Conservation (phyloP, 2,329 filamentous ascomycete species). For the Emmonsiellopsis sp. region DNA sequence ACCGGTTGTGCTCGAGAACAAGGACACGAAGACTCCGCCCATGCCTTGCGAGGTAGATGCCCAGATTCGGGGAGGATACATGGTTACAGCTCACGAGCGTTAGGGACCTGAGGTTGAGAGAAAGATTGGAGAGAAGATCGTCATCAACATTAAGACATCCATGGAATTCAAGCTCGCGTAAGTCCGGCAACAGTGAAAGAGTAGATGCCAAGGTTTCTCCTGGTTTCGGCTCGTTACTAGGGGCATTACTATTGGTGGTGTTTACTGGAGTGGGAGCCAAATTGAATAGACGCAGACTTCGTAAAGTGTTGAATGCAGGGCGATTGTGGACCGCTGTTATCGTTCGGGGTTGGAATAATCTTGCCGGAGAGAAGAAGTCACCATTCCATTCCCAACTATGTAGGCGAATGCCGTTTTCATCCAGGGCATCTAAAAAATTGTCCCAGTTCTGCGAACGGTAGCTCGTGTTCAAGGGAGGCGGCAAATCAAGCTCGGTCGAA, state of each 20-base stretch:
- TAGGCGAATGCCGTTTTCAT: slow-evolving; percentile 37
- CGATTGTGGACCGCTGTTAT: slow-evolving; percentile 46
- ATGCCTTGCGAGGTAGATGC: slow-evolving; percentile 55
- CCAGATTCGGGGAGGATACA: slow-evolving; percentile 57
- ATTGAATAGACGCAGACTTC: slow-evolving; percentile 28
- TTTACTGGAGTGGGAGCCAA: slow-evolving; percentile 10
- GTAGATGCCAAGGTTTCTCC: slow-evolving; percentile 34
- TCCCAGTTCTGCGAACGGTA: slow-evolving; percentile 2
- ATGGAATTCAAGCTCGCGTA: slow-evolving; percentile 63
- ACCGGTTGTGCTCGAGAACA: slow-evolving; percentile 67
- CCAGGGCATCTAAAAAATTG: slow-evolving; percentile 54
- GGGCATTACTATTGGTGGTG: neutral
- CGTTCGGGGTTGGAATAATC: slow-evolving; percentile 34
- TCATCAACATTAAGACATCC: slow-evolving; percentile 64
- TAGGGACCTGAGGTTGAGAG: slow-evolving; percentile 55
- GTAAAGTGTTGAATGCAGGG: slow-evolving; percentile 42
- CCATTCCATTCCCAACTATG: slow-evolving; percentile 49
- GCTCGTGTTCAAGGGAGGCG: neutral
- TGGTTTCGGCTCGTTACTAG: slow-evolving; percentile 9
- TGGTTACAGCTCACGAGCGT: slow-evolving; percentile 73
- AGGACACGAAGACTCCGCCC: slow-evolving; percentile 60
- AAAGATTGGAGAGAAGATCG: slow-evolving; percentile 58
- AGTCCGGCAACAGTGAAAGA: slow-evolving; percentile 48
- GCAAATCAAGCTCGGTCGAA: slow-evolving; percentile 5
- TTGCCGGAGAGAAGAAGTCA: slow-evolving; percentile 31